phyloP scores from a whole-genome alignment of 2,329 filamentous ascomycete species.

The Aspergillus costaricaensis region DNA sequence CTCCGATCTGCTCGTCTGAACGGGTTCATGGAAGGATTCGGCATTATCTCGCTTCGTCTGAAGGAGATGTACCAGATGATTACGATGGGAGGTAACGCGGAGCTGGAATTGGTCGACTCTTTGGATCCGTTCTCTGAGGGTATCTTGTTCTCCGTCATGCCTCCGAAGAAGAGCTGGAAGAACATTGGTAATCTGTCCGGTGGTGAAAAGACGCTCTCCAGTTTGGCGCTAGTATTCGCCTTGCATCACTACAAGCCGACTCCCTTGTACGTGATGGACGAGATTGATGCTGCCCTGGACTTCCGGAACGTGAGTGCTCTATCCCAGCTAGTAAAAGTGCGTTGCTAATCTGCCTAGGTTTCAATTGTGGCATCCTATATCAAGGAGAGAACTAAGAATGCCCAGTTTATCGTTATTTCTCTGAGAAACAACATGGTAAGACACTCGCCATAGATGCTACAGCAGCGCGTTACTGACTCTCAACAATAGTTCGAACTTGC shows the following conservation, averaged over 20 bases:
- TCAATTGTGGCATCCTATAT: slow-evolving; percentile 99
- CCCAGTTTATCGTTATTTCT: slow-evolving; percentile 98
- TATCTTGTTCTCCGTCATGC: slow-evolving; percentile 97
- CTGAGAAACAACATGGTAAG: slow-evolving; percentile 90
- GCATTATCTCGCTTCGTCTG: slow-evolving; percentile 84
- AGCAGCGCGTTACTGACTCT: slow-evolving; percentile 9
- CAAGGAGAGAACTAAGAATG: slow-evolving; percentile 98
- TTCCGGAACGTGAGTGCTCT: slow-evolving; percentile 82
- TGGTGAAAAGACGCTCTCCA: slow-evolving; percentile 95
- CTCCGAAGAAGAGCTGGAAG: slow-evolving; percentile 99
- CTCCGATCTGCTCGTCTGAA: slow-evolving; percentile 86
- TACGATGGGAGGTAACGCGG: slow-evolving; percentile 97
- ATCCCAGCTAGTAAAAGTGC: not conserved
- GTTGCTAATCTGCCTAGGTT: slow-evolving; percentile 58
- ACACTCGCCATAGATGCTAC: not conserved
- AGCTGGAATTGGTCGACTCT: slow-evolving; percentile 93
- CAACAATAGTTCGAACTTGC: slow-evolving; percentile 78
- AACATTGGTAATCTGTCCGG: slow-evolving; percentile 95
- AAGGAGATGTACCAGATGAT: slow-evolving; percentile 99
- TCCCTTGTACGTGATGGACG: slow-evolving; percentile 98
- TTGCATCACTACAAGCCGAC: slow-evolving; percentile 98
- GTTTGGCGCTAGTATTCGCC: slow-evolving; percentile 93
- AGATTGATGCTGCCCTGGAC: slow-evolving; percentile 96
- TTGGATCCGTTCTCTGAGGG: slow-evolving; percentile 96
- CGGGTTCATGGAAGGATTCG: slow-evolving; percentile 98